Base-by-base conservation (phyloP, 192 early-diverging fungal species). In the Coemansia sp. region DNA sequence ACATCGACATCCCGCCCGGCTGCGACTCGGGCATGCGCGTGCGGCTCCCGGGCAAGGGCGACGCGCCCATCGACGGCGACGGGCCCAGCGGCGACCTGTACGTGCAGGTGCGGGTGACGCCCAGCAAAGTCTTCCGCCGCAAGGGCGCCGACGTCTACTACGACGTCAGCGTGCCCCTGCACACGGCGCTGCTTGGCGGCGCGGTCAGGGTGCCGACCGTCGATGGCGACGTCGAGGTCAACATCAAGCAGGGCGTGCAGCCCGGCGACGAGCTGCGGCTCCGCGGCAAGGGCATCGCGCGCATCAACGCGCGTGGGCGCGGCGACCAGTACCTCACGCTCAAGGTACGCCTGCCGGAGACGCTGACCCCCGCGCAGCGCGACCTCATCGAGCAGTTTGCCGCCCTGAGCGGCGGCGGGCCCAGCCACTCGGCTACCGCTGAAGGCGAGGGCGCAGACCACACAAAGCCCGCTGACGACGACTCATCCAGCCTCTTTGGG, bases 141-240 rank as follows among this genome's bases (percentile, higher is more conserved):
- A 92, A 94, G 64, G 93, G 93, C 14, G 62, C 83, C 1, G 90
- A 96, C 65, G 82, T 98, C 23, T 88, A 91, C 69, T 84, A 90
- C 12, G 84, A 91, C 25, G 85, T 88, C 4, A 71, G 71, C 2
- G 80, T 99, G 16, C 95, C 97, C 8, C 87, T 99, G 65, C 84
- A 89, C 16, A 92, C 86, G 2, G 97, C 97, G 6, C 79, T 95
- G 6, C 76, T 99, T 38, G 97, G 97, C 35, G 97, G 97, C 48
- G 83, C 82, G 1, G 74, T 97, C 6, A 84, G 88, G 6, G 87
- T 99, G 14, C 95, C 93, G 2, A 97, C 97, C 9, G 86, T 99
- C 8, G 95, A 99, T 73, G 95, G 97, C 33, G 93, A 96, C 66
- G 94, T 97, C 1, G 95, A 99, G 59, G 76, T 99, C 34, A 92